Conservation (phyloP, 2,329 filamentous ascomycete genomes). For the Cucurbitaria berberidis region DNA sequence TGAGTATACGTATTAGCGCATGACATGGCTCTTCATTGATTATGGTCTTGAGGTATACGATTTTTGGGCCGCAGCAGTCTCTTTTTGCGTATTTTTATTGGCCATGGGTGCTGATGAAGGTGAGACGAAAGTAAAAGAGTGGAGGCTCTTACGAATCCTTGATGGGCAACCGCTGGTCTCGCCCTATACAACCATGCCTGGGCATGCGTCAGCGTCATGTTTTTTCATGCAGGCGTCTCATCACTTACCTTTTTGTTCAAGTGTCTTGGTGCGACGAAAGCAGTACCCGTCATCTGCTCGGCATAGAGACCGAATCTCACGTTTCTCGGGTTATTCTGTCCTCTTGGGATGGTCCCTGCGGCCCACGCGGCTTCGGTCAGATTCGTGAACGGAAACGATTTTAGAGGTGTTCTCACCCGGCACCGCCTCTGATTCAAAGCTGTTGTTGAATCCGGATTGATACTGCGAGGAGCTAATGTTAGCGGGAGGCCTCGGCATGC, state of each 20-base stretch:
- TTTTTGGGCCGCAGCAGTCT: not conserved
- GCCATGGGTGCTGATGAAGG: not conserved
- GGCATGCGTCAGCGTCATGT: constrained; percentile 7
- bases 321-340: constrained; percentile 51
- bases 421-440: constrained; percentile 56
- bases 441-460: constrained; percentile 63
- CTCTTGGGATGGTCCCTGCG: constrained; percentile 52
- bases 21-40: not conserved
- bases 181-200: constrained; percentile 44
- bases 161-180: constrained; percentile 47
- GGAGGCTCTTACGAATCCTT: constrained; percentile 43
- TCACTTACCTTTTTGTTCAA: constrained; percentile 41
- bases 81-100: not conserved
- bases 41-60: not conserved
- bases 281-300: constrained; percentile 46
- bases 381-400: constrained; percentile 3
- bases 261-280: constrained; percentile 46
- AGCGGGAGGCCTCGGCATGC: constrained; percentile 4
- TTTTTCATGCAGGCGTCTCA: not conserved
- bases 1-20: constrained; percentile 29
- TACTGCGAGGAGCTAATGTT: constrained; percentile 48
- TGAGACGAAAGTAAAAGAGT: not conserved
- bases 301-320: constrained; percentile 48
- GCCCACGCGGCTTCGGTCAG: constrained; percentile 15
- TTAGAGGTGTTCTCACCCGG: constrained; percentile 36